These are phyloP conservation scores for Plantago coronopus DNA, from an alignment of 305 asterid genomes.

Conservation along the genomic window DNA sequence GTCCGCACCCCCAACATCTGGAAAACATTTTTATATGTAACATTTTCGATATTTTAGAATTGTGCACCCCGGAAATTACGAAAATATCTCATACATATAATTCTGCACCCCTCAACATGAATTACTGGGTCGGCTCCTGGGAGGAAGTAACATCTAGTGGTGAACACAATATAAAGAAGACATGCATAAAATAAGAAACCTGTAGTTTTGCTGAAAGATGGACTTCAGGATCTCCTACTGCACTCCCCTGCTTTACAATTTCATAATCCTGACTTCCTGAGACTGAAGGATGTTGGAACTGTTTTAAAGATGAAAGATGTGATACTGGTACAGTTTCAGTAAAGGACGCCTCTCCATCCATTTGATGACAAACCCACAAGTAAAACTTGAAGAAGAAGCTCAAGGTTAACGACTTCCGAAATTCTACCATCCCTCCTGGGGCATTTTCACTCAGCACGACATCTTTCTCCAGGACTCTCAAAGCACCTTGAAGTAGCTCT, in stretches of 20 bases:
- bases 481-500: conserved; percentile 58
- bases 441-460: conserved; percentile 76
- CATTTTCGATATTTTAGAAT: no score
- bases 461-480: conserved; percentile 60
- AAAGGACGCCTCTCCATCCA: conserved; percentile 53
- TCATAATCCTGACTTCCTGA: conserved; percentile 70
- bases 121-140: no score
- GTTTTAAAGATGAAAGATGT: conserved; percentile 67
- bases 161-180: conserved; percentile 20
- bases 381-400: conserved; percentile 90
- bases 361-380: conserved; percentile 80
- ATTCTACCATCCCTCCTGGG: conserved; percentile 98
- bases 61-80: no score
- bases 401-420: conserved; percentile 63
- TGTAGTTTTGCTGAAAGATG: conserved; percentile 88
- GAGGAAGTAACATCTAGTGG: no score
- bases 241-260: conserved; percentile 63
- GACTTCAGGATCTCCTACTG: conserved; percentile 86
- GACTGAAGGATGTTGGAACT: conserved; percentile 56
- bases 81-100: no score
- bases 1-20: no score
- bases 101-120: no score
- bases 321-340: conserved; percentile 53
- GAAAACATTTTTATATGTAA: no score
- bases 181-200: conserved; percentile 33